Evolutionary conservation across 2,329 filamentous ascomycete genomes (phyloP).

Genomic region (Venturia oleaginea): DNA sequence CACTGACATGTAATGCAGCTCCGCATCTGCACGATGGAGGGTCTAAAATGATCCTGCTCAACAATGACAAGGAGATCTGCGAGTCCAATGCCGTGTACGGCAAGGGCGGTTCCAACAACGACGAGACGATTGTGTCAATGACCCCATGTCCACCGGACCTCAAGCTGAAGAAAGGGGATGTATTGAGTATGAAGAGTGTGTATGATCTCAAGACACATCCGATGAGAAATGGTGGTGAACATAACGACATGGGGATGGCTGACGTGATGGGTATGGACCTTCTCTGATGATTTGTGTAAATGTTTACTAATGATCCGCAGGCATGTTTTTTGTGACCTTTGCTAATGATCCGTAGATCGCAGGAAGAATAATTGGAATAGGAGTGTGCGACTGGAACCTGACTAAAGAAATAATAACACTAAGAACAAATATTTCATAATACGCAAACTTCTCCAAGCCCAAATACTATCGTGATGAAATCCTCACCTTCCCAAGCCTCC

Average conservation of each 20-base stretch:
- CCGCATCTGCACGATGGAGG: conserved; percentile 10
- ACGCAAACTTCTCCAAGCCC: not conserved
- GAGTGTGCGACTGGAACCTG: too few relatives aligned
- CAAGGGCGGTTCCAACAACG: not conserved
- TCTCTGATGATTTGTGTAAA: too few relatives aligned
- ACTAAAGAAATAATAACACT: too few relatives aligned
- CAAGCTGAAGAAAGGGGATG: conserved; percentile 2
- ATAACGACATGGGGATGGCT: not conserved
- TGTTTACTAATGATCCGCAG: too few relatives aligned
- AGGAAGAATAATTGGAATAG: too few relatives aligned
- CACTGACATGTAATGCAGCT: not conserved
- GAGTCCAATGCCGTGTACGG: conserved; percentile 1
- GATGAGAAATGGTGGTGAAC: not conserved
- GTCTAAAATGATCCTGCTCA: not conserved
- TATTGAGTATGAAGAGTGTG: not conserved
- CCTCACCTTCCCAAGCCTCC: not conserved
- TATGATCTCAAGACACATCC: conserved; percentile 10
- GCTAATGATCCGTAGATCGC: not conserved
- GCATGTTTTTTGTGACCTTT: conserved; percentile 1
- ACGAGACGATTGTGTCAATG: not conserved
- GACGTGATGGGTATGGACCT: conserved; percentile 8
- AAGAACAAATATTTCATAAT: not conserved
- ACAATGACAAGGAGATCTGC: conserved; percentile 9
- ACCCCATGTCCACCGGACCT: not conserved
- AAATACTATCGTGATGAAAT: not conserved